Evolutionary conservation across 768 basidiomycete genomes (phyloP).

Genomic region (Rhodotorula graminis): DNA sequence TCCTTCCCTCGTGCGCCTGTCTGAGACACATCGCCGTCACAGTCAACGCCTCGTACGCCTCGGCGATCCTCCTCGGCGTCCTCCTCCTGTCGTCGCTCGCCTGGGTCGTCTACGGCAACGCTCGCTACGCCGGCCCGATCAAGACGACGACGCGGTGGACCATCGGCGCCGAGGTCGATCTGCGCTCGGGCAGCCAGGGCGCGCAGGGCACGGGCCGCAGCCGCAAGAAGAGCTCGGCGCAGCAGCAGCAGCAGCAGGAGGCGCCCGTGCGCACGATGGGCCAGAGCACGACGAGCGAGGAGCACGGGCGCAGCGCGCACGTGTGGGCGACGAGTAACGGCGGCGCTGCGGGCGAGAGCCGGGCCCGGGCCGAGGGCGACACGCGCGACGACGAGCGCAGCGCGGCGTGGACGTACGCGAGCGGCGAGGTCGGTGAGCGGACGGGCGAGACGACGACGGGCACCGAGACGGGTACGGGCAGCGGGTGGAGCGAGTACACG

Average conservation of each 20-base stretch:
- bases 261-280: not conserved
- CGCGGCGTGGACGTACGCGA: constrained; percentile 1
- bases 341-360: no score
- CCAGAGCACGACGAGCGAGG: constrained; percentile 10
- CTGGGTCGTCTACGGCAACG: constrained; percentile 48
- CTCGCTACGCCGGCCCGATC: constrained; percentile 50
- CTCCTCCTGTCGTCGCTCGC: constrained; percentile 43
- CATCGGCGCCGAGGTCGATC: constrained; percentile 49
- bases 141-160: constrained; percentile 49
- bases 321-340: constrained; percentile 22
- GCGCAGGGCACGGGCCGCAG: not conserved
- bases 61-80: constrained; percentile 45
- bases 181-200: constrained; percentile 35
- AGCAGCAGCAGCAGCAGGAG: not conserved
- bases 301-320: constrained; percentile 28
- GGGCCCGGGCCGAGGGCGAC: not conserved
- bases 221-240: not conserved
- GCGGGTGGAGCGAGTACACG: constrained; percentile 15
- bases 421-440: not conserved
- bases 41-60: constrained; percentile 46
- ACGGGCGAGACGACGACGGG: constrained; percentile 6
- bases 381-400: not conserved
- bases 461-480: constrained; percentile 3
- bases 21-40: not conserved
- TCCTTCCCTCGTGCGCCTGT: not conserved